A percentile compares a stretch with the other conserved stretches of the same genome.
Conservation (phyloP, 495 filamentous ascomycete species). For the Margaritispora aquatica region DNA sequence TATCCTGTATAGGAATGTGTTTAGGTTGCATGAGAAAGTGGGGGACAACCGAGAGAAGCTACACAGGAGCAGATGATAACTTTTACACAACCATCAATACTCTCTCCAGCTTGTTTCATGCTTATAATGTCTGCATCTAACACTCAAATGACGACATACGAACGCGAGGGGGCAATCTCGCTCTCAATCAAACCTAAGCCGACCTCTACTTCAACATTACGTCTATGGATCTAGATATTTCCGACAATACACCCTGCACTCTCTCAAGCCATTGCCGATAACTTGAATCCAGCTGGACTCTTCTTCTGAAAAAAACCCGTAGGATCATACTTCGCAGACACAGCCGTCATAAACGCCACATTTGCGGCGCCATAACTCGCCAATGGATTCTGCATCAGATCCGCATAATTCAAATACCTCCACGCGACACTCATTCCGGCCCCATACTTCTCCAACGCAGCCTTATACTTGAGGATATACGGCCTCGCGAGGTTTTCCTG, state of each 20-base stretch:
- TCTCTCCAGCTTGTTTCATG: too few relatives aligned
- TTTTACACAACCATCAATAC: too few relatives aligned
- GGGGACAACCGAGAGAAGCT: too few relatives aligned
- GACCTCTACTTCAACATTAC: too few relatives aligned
- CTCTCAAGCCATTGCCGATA: background rate
- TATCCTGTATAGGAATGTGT: background rate
- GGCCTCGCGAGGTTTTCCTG: constrained; percentile 25
- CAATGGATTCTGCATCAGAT: constrained; percentile 33
- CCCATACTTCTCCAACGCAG: constrained; percentile 25
- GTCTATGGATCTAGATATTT: too few relatives aligned
- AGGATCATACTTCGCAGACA: constrained; percentile 39
- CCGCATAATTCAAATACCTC: constrained; percentile 35
- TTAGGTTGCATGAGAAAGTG: too few relatives aligned
- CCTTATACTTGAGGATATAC: constrained; percentile 22
- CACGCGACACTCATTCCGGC: constrained; percentile 16
- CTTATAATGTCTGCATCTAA: too few relatives aligned
- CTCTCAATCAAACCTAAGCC: too few relatives aligned
- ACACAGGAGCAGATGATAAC: too few relatives aligned
- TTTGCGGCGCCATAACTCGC: constrained; percentile 34
- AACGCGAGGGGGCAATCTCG: too few relatives aligned
- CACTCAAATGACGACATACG: too few relatives aligned
- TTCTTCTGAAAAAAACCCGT: constrained; percentile 33
- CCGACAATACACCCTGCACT: too few relatives aligned
- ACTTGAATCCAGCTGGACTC: constrained; percentile 32
- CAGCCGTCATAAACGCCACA: constrained; percentile 23